phyloP scores from a whole-genome alignment of 108 stramenopile genomes.

The Chaetoceros tenuissimus region DNA sequence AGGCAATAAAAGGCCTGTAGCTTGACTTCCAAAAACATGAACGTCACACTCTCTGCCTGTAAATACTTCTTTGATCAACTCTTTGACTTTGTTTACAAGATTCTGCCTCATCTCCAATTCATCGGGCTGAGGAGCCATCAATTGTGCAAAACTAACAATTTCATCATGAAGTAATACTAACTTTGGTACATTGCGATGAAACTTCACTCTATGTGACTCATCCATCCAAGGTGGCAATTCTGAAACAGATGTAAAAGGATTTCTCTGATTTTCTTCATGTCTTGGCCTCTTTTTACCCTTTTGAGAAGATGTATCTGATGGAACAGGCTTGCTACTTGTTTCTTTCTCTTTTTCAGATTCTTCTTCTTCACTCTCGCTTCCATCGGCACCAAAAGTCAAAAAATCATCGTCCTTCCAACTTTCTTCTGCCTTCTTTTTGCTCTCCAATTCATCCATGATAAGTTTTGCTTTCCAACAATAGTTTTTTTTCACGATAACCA shows the following conservation, averaged over 20 bases:
- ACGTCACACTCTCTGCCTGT: conserved; percentile 30
- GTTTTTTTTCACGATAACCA: too few species aligned
- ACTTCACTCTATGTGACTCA: conserved; percentile 6
- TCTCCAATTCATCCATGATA: too few species aligned
- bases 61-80: conserved; percentile 35
- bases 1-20: conserved; percentile 81
- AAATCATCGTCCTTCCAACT: conserved; percentile 10
- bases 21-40: conserved; percentile 88
- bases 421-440: too few species aligned
- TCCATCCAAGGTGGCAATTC: conserved; percentile 48
- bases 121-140: conserved; percentile 71
- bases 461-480: too few species aligned
- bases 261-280: conserved; percentile 4
- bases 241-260: not conserved
- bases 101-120: conserved; percentile 53
- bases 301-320: not conserved
- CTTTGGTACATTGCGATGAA: conserved; percentile 23
- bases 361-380: not conserved
- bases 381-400: conserved; percentile 2
- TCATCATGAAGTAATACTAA: conserved; percentile 91
- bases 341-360: too few species aligned
- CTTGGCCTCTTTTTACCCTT: conserved; percentile 10
- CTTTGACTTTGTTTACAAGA: conserved; percentile 37
- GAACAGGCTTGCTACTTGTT: too few species aligned
- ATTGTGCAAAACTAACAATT: conserved; percentile 81